Conservation (phyloP, 2,329 filamentous ascomycete genomes). For the Cryphonectria naterciae region DNA sequence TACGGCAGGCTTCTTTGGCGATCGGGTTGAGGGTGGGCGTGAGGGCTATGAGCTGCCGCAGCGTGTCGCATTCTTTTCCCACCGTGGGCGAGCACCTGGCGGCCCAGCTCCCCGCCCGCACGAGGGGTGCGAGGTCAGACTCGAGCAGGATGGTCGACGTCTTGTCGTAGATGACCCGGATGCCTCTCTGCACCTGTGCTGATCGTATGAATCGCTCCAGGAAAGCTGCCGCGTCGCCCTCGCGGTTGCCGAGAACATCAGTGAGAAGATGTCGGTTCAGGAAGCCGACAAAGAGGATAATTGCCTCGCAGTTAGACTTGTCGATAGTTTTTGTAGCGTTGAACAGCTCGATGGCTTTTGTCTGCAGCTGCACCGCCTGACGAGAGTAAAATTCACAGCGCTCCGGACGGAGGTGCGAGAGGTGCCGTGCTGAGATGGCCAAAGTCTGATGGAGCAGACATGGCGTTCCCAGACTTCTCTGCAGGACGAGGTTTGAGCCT, state of each 20-base stretch:
- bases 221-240: constrained; percentile 46
- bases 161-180: constrained; percentile 43
- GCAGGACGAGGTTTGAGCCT: neutral
- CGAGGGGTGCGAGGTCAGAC: constrained; percentile 40
- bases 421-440: constrained; percentile 16
- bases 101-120: neutral
- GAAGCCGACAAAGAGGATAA: constrained; percentile 50
- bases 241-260: constrained; percentile 47
- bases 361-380: constrained; percentile 50
- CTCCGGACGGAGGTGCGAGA: constrained; percentile 27
- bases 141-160: constrained; percentile 41
- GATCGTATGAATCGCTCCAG: constrained; percentile 46
- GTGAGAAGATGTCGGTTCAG: constrained; percentile 53
- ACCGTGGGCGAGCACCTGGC: neutral
- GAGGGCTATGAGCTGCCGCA: neutral
- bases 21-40: neutral
- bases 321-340: constrained; percentile 39
- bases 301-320: constrained; percentile 42
- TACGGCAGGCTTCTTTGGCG: constrained; percentile 2
- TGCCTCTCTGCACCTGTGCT: constrained; percentile 47
- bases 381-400: constrained; percentile 36
- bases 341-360: constrained; percentile 45
- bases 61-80: neutral
- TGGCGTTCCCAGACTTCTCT: neutral
- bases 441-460: constrained; percentile 13